These are phyloP conservation scores for Mycena vitilis DNA, from an alignment of 768 basidiomycete species.

Conservation along the genomic window DNA sequence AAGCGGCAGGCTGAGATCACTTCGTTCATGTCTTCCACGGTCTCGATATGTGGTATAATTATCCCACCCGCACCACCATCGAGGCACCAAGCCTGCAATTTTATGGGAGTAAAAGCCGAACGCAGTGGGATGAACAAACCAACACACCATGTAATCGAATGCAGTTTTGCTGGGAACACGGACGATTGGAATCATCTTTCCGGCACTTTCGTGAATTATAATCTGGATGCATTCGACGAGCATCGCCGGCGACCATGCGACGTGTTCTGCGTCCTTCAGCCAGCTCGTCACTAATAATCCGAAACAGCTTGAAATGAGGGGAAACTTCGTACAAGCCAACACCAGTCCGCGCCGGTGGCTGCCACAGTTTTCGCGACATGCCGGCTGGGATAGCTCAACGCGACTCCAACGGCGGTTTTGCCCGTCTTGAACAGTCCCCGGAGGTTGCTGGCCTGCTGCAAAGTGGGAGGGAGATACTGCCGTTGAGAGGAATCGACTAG, in stretches of 20 bases:
- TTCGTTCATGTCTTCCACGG: neutral
- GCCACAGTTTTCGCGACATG: conserved; percentile 27
- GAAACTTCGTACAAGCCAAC: conserved; percentile 28
- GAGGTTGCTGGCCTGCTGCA: neutral
- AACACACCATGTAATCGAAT: conserved; percentile 15
- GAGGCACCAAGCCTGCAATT: conserved; percentile 10
- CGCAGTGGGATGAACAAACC: neutral
- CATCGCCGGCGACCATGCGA: neutral
- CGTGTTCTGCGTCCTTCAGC: conserved; percentile 16
- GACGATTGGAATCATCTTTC: conserved; percentile 21
- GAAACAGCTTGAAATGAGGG: neutral
- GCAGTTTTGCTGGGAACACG: conserved; percentile 19
- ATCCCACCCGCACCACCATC: conserved; percentile 12
- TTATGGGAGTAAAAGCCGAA: neutral
- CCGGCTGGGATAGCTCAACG: conserved; percentile 10
- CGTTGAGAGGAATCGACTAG: neutral
- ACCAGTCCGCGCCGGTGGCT: conserved; percentile 22
- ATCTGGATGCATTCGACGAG: conserved; percentile 15
- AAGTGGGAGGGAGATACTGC: neutral
- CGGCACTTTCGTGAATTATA: conserved; percentile 21
- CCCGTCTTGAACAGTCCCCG: conserved; percentile 3
- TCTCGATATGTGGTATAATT: conserved; percentile 13
- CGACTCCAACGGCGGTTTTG: conserved; percentile 2
- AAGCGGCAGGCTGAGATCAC: conserved; percentile 11
- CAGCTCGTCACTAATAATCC: neutral